Base-by-base conservation (phyloP, 2,329 filamentous ascomycete genomes). In the Fusarium transvaalense region DNA sequence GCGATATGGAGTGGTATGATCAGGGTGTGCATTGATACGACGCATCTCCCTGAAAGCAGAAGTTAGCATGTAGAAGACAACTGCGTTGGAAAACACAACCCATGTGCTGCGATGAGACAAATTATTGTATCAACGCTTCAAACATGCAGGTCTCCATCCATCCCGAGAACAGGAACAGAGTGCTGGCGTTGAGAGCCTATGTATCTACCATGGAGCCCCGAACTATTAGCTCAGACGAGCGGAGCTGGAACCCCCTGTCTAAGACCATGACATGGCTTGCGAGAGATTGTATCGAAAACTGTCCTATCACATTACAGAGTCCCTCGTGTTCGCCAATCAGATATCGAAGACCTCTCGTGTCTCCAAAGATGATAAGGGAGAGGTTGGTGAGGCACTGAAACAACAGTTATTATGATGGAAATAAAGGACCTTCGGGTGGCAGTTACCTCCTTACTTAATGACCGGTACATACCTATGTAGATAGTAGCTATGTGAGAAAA, bases 211-310 rank as follows among this genome's bases (percentile, higher is more conserved):
- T n/a, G n/a, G n/a, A n/a, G 17, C 21, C 25, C 46, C n/a, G 46
- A 50, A 50, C 21, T 48, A 15, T 35, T 34, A 45, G 47, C 27
- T 34, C 50, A 31, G 38, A 43, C 48, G 37, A 29, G 50, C 50
- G 46, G 56, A 51, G 32, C 41, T 21, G 23, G 37, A 59, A 52
- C 45, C 56, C 64, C 64, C 60, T 61, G 54, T 39, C 41, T 17
- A 39, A 21, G 31, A 41, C 32, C 25, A 34, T 42, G 51, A 38
- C 39, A 45, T 45, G 42, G 19, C 43, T 41, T 51, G 32, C 29
- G 46, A 48, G 29, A 58, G 12, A 39, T 61, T 29, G 32, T 21
- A 50, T 27, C 29, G 60, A 12, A 41, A 50, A 35, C 52, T n/a
- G 45, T 9, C 61, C 52, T 64, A 64, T 64, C 52, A 64, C 31